Conservation (phyloP, 768 basidiomycete species). For the Melanogaster broomeanus region DNA sequence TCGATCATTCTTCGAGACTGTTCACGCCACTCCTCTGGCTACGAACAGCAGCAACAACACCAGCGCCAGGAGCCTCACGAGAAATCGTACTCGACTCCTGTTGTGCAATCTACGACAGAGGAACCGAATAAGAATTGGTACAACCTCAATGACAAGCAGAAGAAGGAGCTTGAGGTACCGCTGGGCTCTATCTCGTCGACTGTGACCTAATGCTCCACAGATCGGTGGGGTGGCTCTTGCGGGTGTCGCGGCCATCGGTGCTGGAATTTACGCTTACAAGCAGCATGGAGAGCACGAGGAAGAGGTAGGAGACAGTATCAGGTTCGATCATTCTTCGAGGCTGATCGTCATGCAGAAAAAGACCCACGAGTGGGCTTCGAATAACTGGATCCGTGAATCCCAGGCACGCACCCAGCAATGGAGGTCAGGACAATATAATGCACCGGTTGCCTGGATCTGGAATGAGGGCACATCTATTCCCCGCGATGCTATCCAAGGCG, state of each 20-base stretch:
- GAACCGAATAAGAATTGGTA: slow-evolving; percentile 58
- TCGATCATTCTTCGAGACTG: neutral
- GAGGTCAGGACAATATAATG: slow-evolving; percentile 41
- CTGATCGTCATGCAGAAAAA: slow-evolving; percentile 41
- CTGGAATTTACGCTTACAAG: slow-evolving; percentile 53
- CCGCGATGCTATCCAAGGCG: slow-evolving; percentile 54
- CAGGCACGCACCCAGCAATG: slow-evolving; percentile 52
- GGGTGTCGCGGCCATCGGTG: slow-evolving; percentile 54
- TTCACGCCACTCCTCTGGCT: slow-evolving; percentile 5
- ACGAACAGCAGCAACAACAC: slow-evolving; percentile 27
- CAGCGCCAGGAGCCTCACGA: slow-evolving; percentile 30
- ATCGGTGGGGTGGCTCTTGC: slow-evolving; percentile 64
- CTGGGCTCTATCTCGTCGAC: neutral
- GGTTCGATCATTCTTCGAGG: neutral
- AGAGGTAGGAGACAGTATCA: slow-evolving; percentile 40
- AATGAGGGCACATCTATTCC: slow-evolving; percentile 63
- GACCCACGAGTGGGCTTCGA: slow-evolving; percentile 48
- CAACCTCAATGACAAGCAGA: slow-evolving; percentile 53
- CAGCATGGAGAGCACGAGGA: slow-evolving; percentile 57
- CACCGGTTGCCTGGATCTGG: slow-evolving; percentile 63
- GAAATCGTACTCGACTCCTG: slow-evolving; percentile 14
- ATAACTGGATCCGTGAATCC: slow-evolving; percentile 60
- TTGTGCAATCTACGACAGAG: slow-evolving; percentile 35
- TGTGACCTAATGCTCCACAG: slow-evolving; percentile 35
- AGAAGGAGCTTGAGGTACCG: slow-evolving; percentile 58